Evolutionary conservation across 495 filamentous ascomycete species (phyloP), one percentile per base, ranked within the genome.

Genomic region (Astrocystis sublimbata): DNA sequence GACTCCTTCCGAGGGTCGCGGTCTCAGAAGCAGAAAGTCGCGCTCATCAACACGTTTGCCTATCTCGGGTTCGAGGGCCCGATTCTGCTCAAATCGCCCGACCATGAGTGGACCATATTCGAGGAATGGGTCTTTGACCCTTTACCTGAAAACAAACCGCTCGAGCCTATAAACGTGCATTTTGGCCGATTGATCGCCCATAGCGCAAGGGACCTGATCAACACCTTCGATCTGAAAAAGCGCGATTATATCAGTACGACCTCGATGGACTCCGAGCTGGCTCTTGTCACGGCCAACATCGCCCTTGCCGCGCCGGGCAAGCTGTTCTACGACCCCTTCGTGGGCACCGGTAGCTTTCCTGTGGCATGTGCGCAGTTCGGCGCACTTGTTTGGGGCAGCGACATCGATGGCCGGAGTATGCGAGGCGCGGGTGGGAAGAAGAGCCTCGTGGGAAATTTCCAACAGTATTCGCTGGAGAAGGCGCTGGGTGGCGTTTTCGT

Each of bases 241-340:
- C 83, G 94, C 6, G 78, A 79, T 42, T 98, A 98, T 70, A 97
- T 99, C 68, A 90, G 89, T 68, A 98, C 93, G 0, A 99, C 94
- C 0, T 92, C 89, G 12, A 97, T 99, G 93, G 94, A 98, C 72
- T 88, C 96, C 0, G 96, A 97, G 70, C 78, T 99, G 41, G 88
- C 91, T 24, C 85, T 99, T 2, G 79, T 99, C 24, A 98, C 92
- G 0, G 93, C 92, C 1, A 99, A 99, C 71, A 84, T 99, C 52
- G 88, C 91, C 0, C 85, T 89, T 13, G 91, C 92, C 1, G 89
- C 78, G 0, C 90, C 92, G 0, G 92, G 89, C 1, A 96, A 89
- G 72, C 64, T 97, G 2, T 85, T 92, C 68, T 98, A 90, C 63
- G 94, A 99, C 71, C 94, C 94, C 0, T 98, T 99, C 67, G 91